These are phyloP conservation scores for Podila horticola DNA, from an alignment of 192 early-diverging fungal species.

Conservation along the genomic window DNA sequence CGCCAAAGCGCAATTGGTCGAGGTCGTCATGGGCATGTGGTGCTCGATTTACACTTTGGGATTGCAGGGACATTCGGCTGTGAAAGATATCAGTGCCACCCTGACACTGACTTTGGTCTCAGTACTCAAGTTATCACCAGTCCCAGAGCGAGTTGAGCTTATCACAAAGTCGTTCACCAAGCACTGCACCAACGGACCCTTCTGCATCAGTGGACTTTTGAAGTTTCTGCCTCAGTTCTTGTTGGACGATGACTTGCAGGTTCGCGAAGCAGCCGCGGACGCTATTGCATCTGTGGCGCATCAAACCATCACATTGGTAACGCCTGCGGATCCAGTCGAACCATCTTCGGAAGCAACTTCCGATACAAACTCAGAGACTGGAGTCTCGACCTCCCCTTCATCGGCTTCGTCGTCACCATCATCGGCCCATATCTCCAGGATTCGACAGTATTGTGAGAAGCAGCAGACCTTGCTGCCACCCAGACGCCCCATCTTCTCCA, in stretches of 20 bases:
- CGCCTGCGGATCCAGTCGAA: conserved; percentile 9
- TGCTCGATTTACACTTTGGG: conserved; percentile 47
- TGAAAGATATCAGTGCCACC: conserved; percentile 47
- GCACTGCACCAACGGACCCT: conserved; percentile 43
- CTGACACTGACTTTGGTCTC: conserved; percentile 44
- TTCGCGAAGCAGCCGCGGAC: conserved; percentile 41
- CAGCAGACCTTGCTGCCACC: conserved; percentile 43
- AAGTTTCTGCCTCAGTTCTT: conserved; percentile 50
- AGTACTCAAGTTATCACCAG: conserved; percentile 29
- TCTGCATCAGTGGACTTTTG: conserved; percentile 41
- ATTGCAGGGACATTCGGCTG: conserved; percentile 27
- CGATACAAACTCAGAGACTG: neutral
- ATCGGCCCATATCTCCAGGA: conserved; percentile 29
- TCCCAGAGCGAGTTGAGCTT: conserved; percentile 35
- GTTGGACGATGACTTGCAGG: conserved; percentile 35
- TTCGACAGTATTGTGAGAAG: conserved; percentile 49
- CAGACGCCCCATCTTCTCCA: conserved; percentile 43
- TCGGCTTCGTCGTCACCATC: conserved; percentile 31
- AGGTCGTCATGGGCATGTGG: conserved; percentile 53
- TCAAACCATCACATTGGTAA: conserved; percentile 17
- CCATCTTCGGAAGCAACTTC: neutral
- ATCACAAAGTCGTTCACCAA: conserved; percentile 49
- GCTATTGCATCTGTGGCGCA: conserved; percentile 32
- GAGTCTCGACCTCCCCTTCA: conserved; percentile 4
- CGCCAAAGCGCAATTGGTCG: conserved; percentile 31